Conservation (phyloP, 2,329 filamentous ascomycete genomes). For the Aureobasidium melanogenum region DNA sequence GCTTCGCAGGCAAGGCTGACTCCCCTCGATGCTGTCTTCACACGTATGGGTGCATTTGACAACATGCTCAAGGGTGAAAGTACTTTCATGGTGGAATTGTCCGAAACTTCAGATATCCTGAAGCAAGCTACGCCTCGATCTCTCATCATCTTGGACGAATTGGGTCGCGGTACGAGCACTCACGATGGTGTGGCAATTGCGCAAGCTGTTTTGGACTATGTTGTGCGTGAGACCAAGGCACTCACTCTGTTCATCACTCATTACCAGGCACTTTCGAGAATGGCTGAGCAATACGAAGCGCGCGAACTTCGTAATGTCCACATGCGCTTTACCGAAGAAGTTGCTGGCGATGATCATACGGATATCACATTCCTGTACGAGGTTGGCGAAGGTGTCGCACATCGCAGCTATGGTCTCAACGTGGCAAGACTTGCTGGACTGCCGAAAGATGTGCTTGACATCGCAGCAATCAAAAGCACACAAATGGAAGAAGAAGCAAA, state of each 20-base stretch:
- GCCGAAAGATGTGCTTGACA: conserved; percentile 65
- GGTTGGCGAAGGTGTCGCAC: conserved; percentile 80
- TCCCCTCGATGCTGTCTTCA: conserved; percentile 84
- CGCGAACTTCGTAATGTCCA: conserved; percentile 76
- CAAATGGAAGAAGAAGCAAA: conserved; percentile 70
- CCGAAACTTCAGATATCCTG: conserved; percentile 83
- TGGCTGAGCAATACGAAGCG: conserved; percentile 58
- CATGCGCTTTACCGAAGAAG: conserved; percentile 70
- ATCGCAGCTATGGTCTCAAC: conserved; percentile 89
- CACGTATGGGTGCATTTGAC: conserved; percentile 91
- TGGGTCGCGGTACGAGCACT: conserved; percentile 86
- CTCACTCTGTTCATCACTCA: conserved; percentile 95
- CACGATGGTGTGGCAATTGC: conserved; percentile 96
- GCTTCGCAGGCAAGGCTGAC: conserved; percentile 66
- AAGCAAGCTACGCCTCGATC: conserved; percentile 77
- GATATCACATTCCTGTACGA: conserved; percentile 94
- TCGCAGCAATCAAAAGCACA: conserved; percentile 68
- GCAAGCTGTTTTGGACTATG: conserved; percentile 77
- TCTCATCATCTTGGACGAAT: conserved; percentile 87
- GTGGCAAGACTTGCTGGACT: conserved; percentile 81
- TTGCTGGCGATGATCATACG: conserved; percentile 48
- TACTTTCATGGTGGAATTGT: conserved; percentile 97
- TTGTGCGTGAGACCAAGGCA: conserved; percentile 64
- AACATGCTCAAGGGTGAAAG: conserved; percentile 92
- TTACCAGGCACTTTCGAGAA: conserved; percentile 76